A percentile compares a stretch with the other conserved stretches of the same genome.
These are phyloP conservation scores for Microascus cirrosus DNA, from an alignment of 2,329 filamentous ascomycete species.

Conservation along the genomic window DNA sequence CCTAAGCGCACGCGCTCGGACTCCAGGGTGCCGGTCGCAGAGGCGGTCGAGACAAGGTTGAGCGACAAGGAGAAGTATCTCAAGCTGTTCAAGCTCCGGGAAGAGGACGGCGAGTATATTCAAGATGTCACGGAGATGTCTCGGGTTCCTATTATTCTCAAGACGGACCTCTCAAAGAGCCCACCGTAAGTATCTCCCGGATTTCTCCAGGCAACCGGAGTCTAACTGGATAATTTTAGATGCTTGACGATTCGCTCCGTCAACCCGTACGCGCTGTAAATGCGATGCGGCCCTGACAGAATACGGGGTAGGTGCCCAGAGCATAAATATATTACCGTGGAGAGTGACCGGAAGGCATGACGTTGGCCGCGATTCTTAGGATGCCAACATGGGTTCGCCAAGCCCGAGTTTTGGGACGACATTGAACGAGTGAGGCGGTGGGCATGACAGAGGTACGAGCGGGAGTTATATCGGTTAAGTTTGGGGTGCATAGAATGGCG, in stretches of 20 bases:
- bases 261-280: conserved; percentile 62
- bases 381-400: no score
- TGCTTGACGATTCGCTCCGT: conserved; percentile 76
- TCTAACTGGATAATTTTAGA: conserved; percentile 34
- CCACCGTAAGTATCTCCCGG: conserved; percentile 69
- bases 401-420: no score
- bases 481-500: background rate
- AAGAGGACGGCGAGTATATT: conserved; percentile 91
- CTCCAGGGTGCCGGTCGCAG: conserved; percentile 70
- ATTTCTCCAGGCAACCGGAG: conserved; percentile 1
- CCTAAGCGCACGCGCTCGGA: conserved; percentile 88
- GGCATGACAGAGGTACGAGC: background rate
- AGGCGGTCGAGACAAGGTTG: conserved; percentile 67
- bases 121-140: conserved; percentile 99
- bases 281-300: background rate
- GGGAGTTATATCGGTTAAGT: background rate
- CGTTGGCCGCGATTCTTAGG: no score
- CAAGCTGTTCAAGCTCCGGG: conserved; percentile 76
- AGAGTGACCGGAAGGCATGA: no score
- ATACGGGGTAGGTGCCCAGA: no score
- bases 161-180: conserved; percentile 97
- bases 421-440: background rate
- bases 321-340: no score
- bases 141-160: conserved; percentile 90
- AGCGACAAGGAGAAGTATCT: conserved; percentile 95